Evolutionary conservation across 2,329 filamentous ascomycete genomes (phyloP).

Genomic region (Talaromyces sp.): DNA sequence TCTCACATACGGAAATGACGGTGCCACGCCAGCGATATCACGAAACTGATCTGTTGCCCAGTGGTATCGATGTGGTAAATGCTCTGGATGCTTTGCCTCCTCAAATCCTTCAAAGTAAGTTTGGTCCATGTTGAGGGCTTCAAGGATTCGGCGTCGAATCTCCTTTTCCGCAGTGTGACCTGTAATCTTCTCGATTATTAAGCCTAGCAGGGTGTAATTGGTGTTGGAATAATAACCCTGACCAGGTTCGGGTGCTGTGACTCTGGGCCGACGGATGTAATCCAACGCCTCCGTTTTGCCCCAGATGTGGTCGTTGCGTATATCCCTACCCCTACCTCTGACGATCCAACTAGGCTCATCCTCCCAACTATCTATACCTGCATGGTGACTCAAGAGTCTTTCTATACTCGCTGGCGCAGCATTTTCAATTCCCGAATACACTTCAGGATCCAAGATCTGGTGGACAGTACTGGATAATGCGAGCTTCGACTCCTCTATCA

Average conservation of each 20-base stretch:
- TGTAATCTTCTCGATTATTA: background rate
- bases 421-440: background rate
- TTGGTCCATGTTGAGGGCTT: background rate
- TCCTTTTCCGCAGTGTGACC: background rate
- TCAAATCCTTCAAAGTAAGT: background rate
- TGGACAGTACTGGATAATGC: background rate
- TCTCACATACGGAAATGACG: background rate
- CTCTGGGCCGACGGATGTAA: background rate
- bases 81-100: background rate
- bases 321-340: background rate
- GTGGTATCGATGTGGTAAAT: background rate
- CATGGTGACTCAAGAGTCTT: background rate
- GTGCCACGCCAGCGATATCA: background rate
- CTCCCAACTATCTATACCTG: background rate
- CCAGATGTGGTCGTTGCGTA: background rate
- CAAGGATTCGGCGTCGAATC: background rate
- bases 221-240: background rate
- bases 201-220: background rate
- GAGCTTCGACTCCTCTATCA: background rate
- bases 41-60: background rate
- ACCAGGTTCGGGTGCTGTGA: background rate
- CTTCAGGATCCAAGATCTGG: background rate
- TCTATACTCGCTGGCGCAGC: background rate
- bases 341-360: background rate
- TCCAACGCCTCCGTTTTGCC: background rate